Base-by-base conservation (phyloP, 768 basidiomycete species). In the Russula dissimulans region DNA sequence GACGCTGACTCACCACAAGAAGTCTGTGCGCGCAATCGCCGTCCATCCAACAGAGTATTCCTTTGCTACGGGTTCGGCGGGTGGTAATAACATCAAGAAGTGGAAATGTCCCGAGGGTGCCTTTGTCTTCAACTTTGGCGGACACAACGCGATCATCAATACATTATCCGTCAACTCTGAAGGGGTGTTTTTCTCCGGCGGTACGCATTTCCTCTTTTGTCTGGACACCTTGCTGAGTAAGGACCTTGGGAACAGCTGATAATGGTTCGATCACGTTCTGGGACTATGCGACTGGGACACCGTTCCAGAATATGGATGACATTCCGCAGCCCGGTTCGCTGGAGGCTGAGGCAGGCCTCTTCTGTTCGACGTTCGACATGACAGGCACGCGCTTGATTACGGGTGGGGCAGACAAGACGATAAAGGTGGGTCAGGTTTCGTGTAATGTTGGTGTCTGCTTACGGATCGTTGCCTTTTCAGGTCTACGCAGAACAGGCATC, bases 61-160 rank as follows among this genome's bases (percentile, higher is more conserved):
- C 36, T 99, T 99, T 69, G 97, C 94, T 2, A 89, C 87, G 3
- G 97, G 90, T 51, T 94, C 91, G 29, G 90, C 95, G 0, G 97
- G 97, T n/a, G 97, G 95, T 0, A 97, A 97, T 77, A 98, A 98
- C 72, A 97, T 99, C 77, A 99, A 99, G 71, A 98, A 98, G 72
- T 99, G 95, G 95, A 97, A 95, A 68, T 97, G 93, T 67, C 97
- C 97, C 5, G 92, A 97, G 64, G 97, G 97, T 48, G 72, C 83
- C 3, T 98, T 99, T 65, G 95, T 98, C 3, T 91, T 89, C 79
- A 99, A 97, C 74, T 97, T 98, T 71, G 78, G 83, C 46, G 97
- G 97, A 0, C 97, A 98, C 71, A 93, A 97, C 62, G 91, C 95
- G 2, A 97, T 98, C 73, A 91, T 99, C 78, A 99, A 99, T 72